These are phyloP conservation scores for Arthrobotrys conoides DNA, from an alignment of 2,329 filamentous ascomycete species.

Conservation along the genomic window DNA sequence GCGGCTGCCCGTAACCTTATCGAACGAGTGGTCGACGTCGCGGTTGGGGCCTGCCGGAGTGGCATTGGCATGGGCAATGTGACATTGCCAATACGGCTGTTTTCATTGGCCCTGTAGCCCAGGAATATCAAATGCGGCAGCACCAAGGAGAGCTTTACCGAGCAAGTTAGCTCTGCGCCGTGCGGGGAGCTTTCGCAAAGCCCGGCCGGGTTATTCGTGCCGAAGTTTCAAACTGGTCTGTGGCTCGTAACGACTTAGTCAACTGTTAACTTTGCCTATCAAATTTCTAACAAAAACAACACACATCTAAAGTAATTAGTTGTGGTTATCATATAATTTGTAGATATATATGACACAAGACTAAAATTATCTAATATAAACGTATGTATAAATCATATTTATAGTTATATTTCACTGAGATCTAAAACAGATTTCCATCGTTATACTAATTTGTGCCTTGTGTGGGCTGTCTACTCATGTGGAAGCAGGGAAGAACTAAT, in stretches of 20 bases:
- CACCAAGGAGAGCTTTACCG: background rate
- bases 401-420: too few relatives aligned
- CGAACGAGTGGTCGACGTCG: slow-evolving; percentile 16
- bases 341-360: too few relatives aligned
- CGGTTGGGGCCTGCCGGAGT: background rate
- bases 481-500: too few relatives aligned
- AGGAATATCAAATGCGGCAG: slow-evolving; percentile 40
- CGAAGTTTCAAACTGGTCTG: slow-evolving; percentile 11
- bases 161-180: background rate
- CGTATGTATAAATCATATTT: too few relatives aligned
- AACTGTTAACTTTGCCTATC: too few relatives aligned
- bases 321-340: too few relatives aligned
- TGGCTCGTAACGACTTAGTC: slow-evolving; percentile 33
- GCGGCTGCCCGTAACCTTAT: slow-evolving; percentile 46
- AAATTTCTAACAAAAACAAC: background rate
- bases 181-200: slow-evolving; percentile 35
- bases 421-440: too few relatives aligned
- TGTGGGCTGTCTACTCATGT: too few relatives aligned
- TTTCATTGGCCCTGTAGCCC: slow-evolving; percentile 41
- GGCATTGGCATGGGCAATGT: background rate
- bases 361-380: too few relatives aligned
- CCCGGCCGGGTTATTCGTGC: slow-evolving; percentile 26
- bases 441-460: too few relatives aligned
- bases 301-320: background rate
- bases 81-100: slow-evolving; percentile 41